Conservation (phyloP, 2,329 filamentous ascomycete species). For the Apiospora marii region DNA sequence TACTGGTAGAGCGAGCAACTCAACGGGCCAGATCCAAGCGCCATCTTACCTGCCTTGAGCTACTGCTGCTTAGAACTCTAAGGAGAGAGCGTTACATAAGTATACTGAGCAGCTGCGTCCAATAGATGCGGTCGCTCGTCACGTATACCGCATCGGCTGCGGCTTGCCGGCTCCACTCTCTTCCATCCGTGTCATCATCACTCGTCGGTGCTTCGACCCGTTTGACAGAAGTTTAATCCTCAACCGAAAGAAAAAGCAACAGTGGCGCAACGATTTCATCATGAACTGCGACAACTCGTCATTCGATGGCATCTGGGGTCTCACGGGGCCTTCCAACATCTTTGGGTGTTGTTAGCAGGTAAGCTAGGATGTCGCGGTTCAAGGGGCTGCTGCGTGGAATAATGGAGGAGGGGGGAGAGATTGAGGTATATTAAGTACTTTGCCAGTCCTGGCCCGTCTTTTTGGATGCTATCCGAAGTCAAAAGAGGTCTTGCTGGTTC, state of each 20-base stretch:
- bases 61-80: not conserved
- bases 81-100: no score
- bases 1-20: no score
- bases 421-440: not conserved
- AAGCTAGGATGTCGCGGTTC: not conserved
- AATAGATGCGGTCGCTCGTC: not conserved
- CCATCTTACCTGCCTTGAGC: not conserved
- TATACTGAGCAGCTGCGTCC: not conserved
- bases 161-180: not conserved
- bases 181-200: slow-evolving; percentile 7
- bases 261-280: not conserved
- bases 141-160: slow-evolving; percentile 12
- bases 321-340: not conserved
- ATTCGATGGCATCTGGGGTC: slow-evolving; percentile 3
- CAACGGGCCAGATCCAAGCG: not conserved
- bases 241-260: not conserved
- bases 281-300: not conserved
- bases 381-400: not conserved
- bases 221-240: not conserved
- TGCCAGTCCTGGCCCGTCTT: not conserved
- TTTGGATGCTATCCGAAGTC: not conserved
- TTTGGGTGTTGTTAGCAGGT: not conserved
- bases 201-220: not conserved
- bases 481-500: not conserved
- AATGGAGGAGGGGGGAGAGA: not conserved